Conservation (phyloP, 345 rosid genomes). For the Eucalyptus curtisii region DNA sequence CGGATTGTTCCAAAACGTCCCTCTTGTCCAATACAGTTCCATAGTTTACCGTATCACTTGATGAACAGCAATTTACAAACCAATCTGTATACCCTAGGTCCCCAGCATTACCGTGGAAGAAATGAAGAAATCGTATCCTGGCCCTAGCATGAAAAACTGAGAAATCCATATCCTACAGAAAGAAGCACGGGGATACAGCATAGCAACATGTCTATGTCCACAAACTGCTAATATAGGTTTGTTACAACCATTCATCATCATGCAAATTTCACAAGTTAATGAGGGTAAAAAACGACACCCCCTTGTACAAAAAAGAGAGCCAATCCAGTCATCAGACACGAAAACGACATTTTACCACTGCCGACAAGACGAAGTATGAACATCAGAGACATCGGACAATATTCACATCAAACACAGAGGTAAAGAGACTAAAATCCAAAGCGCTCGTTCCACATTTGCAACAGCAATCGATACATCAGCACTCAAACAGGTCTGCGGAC, state of each 20-base stretch:
- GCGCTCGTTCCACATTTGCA: background rate
- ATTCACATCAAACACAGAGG: background rate
- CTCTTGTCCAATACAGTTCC: background rate
- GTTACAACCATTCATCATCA: background rate
- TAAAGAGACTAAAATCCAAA: background rate
- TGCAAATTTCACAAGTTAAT: background rate
- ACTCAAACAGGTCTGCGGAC: conserved; percentile 36
- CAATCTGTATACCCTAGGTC: background rate
- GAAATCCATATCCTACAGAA: background rate
- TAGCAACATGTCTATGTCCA: background rate
- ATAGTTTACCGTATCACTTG: background rate
- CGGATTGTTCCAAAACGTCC: background rate
- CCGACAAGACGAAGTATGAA: background rate
- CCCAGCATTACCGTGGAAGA: background rate
- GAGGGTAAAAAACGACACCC: background rate
- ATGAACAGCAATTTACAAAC: background rate
- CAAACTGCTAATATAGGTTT: background rate
- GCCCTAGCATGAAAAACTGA: background rate
- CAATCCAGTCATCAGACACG: background rate
- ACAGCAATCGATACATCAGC: background rate
- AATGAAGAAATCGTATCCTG: background rate
- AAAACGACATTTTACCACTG: background rate
- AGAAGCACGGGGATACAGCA: background rate
- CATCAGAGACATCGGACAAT: background rate
- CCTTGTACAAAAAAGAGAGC: background rate